phyloP scores from a whole-genome alignment of 257 asterid genomes.

The Salvia splendens region DNA sequence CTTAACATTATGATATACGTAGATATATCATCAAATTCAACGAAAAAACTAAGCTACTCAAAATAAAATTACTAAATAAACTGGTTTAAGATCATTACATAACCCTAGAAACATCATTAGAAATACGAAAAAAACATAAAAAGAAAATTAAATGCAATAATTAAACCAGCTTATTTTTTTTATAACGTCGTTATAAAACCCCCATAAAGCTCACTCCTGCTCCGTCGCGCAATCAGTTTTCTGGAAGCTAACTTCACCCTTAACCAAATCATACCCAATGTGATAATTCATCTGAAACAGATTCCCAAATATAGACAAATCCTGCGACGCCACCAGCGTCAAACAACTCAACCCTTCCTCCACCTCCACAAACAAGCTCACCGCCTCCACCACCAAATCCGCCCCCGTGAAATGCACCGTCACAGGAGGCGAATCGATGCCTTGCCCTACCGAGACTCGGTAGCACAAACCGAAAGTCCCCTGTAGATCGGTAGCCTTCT shows the following conservation, averaged over 20 bases:
- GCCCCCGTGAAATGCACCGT: conserved; percentile 50
- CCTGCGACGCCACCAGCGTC: conserved; percentile 32
- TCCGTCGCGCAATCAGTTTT: conserved; percentile 39
- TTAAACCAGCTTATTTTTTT: too few species aligned
- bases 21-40: too few species aligned
- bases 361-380: conserved; percentile 44
- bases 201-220: conserved; percentile 11
- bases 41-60: too few species aligned
- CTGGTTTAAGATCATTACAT: too few species aligned
- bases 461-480: conserved; percentile 46
- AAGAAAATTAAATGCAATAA: too few species aligned
- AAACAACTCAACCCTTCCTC: conserved; percentile 42
- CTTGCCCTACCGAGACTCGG: neutral
- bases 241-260: conserved; percentile 35
- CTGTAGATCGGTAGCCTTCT: conserved; percentile 10
- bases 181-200: too few species aligned
- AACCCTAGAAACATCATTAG: too few species aligned
- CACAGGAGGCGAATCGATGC: conserved; percentile 27
- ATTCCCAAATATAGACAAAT: conserved; percentile 49
- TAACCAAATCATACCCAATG: conserved; percentile 59
- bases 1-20: too few species aligned
- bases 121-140: too few species aligned
- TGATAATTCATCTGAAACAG: conserved; percentile 46
- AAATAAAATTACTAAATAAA: too few species aligned
- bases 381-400: conserved; percentile 41